Evolutionary conservation across 176 grass and related monocot genomes (phyloP).

Genomic region (Oryza coarctata): DNA sequence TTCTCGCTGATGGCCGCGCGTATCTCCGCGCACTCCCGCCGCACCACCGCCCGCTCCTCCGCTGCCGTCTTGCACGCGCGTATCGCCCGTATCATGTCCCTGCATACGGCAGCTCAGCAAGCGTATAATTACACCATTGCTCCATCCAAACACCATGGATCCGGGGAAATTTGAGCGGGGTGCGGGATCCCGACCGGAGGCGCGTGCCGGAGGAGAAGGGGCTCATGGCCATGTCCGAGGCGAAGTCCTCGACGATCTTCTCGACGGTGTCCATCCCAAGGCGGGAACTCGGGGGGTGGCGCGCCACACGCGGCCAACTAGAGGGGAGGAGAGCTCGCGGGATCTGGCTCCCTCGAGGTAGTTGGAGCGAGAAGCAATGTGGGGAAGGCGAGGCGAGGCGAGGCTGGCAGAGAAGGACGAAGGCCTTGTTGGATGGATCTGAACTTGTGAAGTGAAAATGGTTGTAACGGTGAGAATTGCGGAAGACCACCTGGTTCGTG

Average conservation of each 20-base stretch:
- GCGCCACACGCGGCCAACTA: slow-evolving; percentile 20
- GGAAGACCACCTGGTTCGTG: not conserved
- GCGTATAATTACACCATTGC: not conserved
- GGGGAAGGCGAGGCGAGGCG: not conserved
- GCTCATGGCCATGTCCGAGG: slow-evolving; percentile 60
- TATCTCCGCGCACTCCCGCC: slow-evolving; percentile 91
- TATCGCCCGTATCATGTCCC: slow-evolving; percentile 98
- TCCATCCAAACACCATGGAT: not conserved
- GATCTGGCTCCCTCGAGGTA: slow-evolving; percentile 39
- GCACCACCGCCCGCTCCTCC: slow-evolving; percentile 92
- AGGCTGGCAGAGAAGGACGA: slow-evolving; percentile 27
- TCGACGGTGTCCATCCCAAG: slow-evolving; percentile 34
- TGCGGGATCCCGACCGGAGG: slow-evolving; percentile 66
- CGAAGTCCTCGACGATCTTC: slow-evolving; percentile 60
- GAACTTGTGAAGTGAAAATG: no score
- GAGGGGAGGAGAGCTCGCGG: slow-evolving; percentile 23
- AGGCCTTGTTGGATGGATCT: not conserved
- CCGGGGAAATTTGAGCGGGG: not conserved
- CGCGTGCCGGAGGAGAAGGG: slow-evolving; percentile 90
- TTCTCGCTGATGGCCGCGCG: slow-evolving; percentile 77
- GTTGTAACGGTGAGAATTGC: no score
- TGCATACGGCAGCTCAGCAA: slow-evolving; percentile 22
- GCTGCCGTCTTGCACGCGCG: slow-evolving; percentile 91
- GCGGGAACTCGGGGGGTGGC: slow-evolving; percentile 27
- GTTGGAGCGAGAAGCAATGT: slow-evolving; percentile 43